Evolutionary conservation across 2,329 filamentous ascomycete genomes (phyloP), one percentile per base, ranked within the genome.

Genomic region (Colletotrichum sp.): DNA sequence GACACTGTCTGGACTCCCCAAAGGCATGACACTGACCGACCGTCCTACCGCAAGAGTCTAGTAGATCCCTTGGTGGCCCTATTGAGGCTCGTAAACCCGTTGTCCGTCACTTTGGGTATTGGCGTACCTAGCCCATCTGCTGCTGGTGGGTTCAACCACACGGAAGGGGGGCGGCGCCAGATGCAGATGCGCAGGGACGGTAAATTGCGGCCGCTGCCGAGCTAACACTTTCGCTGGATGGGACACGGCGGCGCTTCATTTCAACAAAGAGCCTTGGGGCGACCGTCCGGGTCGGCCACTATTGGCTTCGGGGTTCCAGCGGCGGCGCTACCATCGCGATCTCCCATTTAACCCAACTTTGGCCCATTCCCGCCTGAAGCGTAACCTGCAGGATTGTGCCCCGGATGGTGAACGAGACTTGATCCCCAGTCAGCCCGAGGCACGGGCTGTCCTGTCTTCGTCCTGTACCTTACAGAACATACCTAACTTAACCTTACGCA

Each of bases 171-270:
- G 38, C 67, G 69, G 38, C 52, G 32, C 55, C 48, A 36, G 71
- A 66, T 52, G 64, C 58, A 73, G 70, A 68, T 68, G 74, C 70
- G 52, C 66, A 71, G 71, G 71, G 67, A 75, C 71, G 66, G 66
- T 48, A 75, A 76, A 71, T 76, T 75, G 63, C 72, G 60, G 72
- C 66, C 74, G 66, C 60, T 75, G 63, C 72, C 72, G 72, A 71
- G 66, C 72, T 75, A 76, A 61, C 71, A 74, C 43, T 75, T 71
- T 66, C 71, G 43, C 43, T 52, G 57, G 66, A 67, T 61, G 72
- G 43, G 52, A 48, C 61, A 61, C 34, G 60, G 71, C 65, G 28
- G n/a, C 38, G 38, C 28, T 66, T 75, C 74, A 76, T 75, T 76
- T 75, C 66, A 76, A 76, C 60, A 74, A 75, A 73, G 43, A 52